Conservation (phyloP, 73 alveolate genomes). For the Paramecium octaurelia region DNA sequence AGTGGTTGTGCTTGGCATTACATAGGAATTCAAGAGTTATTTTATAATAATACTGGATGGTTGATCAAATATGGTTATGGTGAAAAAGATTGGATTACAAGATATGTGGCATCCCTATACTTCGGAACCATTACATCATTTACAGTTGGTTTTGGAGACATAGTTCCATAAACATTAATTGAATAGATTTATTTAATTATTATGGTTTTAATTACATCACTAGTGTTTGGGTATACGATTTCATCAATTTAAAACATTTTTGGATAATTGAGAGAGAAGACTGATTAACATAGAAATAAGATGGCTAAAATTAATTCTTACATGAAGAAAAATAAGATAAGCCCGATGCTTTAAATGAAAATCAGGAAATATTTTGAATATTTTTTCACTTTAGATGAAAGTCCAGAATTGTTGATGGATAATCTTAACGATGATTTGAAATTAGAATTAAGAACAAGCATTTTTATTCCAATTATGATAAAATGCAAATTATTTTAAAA, state of each 20-base stretch:
- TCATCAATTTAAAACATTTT: constrained; percentile 43
- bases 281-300: constrained; percentile 14
- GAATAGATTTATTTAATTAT: constrained; percentile 42
- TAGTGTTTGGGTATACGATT: constrained; percentile 40
- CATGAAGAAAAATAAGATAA: background rate
- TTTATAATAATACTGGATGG: constrained; percentile 8
- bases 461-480: background rate
- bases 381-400: background rate
- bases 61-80: background rate
- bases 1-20: constrained; percentile 43
- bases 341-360: background rate
- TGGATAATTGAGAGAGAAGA: constrained; percentile 11
- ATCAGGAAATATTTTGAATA: background rate
- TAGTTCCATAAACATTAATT: constrained; percentile 23
- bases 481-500: background rate
- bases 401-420: constrained; percentile 8
- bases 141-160: constrained; percentile 56
- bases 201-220: constrained; percentile 36
- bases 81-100: constrained; percentile 22
- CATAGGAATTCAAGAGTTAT: background rate
- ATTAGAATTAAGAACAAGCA: background rate
- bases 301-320: constrained; percentile 21
- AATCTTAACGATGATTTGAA: background rate
- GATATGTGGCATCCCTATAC: constrained; percentile 47
- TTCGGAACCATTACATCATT: constrained; percentile 39